Base-by-base conservation (phyloP, 805 yeast genomes). In the Suhomyces sp. region DNA sequence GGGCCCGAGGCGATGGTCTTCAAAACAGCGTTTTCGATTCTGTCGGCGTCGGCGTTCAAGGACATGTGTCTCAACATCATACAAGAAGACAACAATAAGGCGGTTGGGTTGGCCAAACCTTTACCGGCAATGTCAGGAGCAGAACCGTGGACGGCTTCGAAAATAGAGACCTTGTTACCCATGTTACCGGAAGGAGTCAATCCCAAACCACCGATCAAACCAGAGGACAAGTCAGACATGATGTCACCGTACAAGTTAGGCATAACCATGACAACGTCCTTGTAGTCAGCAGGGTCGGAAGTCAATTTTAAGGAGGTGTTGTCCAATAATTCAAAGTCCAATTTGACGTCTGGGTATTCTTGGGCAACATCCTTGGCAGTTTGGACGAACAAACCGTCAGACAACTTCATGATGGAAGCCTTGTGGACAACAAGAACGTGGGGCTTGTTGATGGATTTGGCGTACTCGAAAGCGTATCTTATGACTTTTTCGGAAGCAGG, bases 51-150 rank as follows among this genome's bases (percentile, higher is more conserved):
- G 31, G 79, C 77, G 73, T 82, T 81, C 74, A 94, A 84, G 50
- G 90, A 86, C 98, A 94, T 93, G 83, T 94, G 99, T 80, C 96
- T 88, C 82, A 94, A 87, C 98, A 94, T 93, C 97, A 94, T 94
- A 70, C 92, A 90, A 46, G 98, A 93, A 48, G 97, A 90, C 71
- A 94, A 83, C 72, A 94, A 81, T 70, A 94, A 78, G 53, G 99
- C 99, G 57, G 99, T 94, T 79, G 99, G 99, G 85, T 94, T 94
- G 60, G 99, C 99, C 72, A 90, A 84, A 71, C 96, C 96, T 83
- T 94, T 90, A 70, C 99, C 99, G 58, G 98, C 98, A 69, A 94
- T 94, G 74, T 94, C 99, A 65, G 99, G 99, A 59, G 99, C 99
- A 54, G 98, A 92, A 74, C 99, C 99, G 76, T 94, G 99, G 69